These are phyloP conservation scores for Rhododendron ovatum DNA, from an alignment of 148 eudicot genomes.

Conservation along the genomic window DNA sequence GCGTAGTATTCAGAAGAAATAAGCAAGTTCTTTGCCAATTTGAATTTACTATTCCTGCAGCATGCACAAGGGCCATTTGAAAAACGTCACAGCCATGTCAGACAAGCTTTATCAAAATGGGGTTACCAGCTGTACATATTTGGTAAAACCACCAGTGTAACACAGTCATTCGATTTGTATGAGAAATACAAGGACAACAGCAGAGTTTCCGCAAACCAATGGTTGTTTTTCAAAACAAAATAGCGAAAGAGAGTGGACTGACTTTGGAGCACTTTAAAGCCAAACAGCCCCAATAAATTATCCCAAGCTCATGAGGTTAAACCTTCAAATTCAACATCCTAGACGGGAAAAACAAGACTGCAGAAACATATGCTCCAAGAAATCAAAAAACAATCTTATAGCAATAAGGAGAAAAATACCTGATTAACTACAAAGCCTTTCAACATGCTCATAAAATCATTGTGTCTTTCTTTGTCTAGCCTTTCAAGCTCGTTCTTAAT, in stretches of 20 bases:
- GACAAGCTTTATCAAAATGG: neutral
- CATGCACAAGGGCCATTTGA: neutral
- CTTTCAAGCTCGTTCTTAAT: slow-evolving; percentile 85
- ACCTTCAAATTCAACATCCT: neutral
- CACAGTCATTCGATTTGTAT: neutral
- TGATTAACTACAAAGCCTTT: slow-evolving; percentile 95
- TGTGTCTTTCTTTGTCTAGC: slow-evolving; percentile 68
- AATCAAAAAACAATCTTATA: neutral
- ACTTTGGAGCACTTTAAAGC: neutral
- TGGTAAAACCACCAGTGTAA: neutral
- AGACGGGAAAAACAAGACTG: neutral
- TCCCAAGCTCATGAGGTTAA: neutral
- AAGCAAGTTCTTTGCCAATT: neutral
- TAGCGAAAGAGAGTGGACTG: neutral
- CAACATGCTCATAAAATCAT: slow-evolving; percentile 86
- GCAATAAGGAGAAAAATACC: slow-evolving; percentile 34
- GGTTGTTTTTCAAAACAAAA: neutral
- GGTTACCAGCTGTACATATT: neutral
- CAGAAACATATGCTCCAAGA: neutral
- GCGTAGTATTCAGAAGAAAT: neutral
- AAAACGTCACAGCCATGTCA: neutral
- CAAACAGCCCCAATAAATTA: neutral
- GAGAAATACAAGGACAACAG: neutral
- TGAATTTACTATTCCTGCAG: neutral
- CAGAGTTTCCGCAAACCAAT: neutral